phyloP scores from a whole-genome alignment of 352 stramenopile species.

The Peronosclerospora sorghi region DNA sequence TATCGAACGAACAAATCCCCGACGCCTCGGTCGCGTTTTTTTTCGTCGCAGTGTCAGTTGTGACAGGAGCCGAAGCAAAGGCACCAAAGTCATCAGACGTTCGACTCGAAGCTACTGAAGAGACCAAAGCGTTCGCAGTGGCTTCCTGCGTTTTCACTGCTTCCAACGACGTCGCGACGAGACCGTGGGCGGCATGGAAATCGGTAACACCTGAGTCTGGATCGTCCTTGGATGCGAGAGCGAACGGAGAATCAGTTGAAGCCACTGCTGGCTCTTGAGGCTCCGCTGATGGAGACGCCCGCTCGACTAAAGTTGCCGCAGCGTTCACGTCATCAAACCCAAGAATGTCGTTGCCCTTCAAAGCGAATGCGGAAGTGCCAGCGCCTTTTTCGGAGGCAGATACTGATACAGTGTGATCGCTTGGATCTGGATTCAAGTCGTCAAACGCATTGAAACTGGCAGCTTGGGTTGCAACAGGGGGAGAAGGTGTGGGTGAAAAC shows the following conservation, averaged over 20 bases:
- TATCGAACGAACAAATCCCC: constrained; percentile 6
- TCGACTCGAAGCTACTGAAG: constrained; percentile 4
- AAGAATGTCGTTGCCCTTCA: constrained; percentile 8
- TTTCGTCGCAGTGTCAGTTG: constrained; percentile 1
- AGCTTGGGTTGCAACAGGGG: not conserved
- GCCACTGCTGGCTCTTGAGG: not conserved
- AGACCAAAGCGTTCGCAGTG: constrained; percentile 6
- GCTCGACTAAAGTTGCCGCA: constrained; percentile 4
- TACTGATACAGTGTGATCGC: not conserved
- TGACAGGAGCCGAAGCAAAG: constrained; percentile 5
- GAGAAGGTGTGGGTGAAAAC: constrained; percentile 11
- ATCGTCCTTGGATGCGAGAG: constrained; percentile 3
- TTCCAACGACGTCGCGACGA: not conserved
- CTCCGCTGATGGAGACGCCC: not conserved
- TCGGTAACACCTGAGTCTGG: constrained; percentile 3
- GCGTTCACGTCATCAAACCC: constrained; percentile 21
- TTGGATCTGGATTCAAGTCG: constrained; percentile 8
- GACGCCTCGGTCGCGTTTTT: not conserved
- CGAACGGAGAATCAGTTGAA: constrained; percentile 8
- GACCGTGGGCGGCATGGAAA: constrained; percentile 4
- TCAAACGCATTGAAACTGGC: constrained; percentile 8
- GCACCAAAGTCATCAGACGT: constrained; percentile 6
- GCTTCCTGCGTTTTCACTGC: not conserved
- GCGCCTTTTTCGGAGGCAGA: constrained; percentile 1
- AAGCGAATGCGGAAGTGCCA: constrained; percentile 15